Evolutionary conservation across 805 yeast genomes (phyloP).

Genomic region (Metschnikowia similis): DNA sequence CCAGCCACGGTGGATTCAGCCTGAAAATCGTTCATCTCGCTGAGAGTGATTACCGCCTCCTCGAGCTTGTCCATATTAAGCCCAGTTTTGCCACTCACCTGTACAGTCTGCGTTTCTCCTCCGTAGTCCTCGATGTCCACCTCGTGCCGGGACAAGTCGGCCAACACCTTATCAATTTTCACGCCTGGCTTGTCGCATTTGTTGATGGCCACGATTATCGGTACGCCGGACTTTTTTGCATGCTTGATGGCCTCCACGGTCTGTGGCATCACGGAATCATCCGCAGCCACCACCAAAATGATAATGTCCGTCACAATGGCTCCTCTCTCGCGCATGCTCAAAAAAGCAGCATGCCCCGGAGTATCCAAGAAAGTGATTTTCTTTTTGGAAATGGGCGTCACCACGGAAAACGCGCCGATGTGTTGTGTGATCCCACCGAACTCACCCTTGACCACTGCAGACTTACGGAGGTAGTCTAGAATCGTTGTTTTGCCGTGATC

Average conservation of each 20-base stretch:
- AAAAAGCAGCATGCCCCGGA: slow-evolving; percentile 96
- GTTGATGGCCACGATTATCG: slow-evolving; percentile 86
- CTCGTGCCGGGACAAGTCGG: slow-evolving; percentile 71
- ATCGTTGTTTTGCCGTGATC: slow-evolving; percentile 98
- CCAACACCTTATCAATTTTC: slow-evolving; percentile 68
- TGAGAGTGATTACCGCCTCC: slow-evolving; percentile 79
- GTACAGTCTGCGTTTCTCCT: slow-evolving; percentile 88
- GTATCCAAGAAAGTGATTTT: slow-evolving; percentile 89
- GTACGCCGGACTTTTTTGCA: slow-evolving; percentile 75
- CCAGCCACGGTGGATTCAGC: slow-evolving; percentile 52
- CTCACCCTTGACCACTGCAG: slow-evolving; percentile 78
- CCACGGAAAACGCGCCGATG: slow-evolving; percentile 92
- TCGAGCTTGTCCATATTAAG: slow-evolving; percentile 85
- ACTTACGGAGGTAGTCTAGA: slow-evolving; percentile 78
- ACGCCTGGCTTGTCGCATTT: slow-evolving; percentile 83
- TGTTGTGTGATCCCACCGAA: slow-evolving; percentile 98
- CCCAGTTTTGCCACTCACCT: slow-evolving; percentile 87
- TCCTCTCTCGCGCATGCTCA: slow-evolving; percentile 95
- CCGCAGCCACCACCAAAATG: slow-evolving; percentile 91
- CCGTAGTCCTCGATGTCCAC: slow-evolving; percentile 90
- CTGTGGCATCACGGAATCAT: slow-evolving; percentile 97
- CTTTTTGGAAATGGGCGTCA: slow-evolving; percentile 70
- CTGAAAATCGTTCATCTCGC: slow-evolving; percentile 78
- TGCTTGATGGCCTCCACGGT: slow-evolving; percentile 94
- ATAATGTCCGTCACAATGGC: slow-evolving; percentile 92